These are phyloP conservation scores for Wolfiporia cocos DNA, from an alignment of 1,284 basidiomycete genomes.

Conservation along the genomic window DNA sequence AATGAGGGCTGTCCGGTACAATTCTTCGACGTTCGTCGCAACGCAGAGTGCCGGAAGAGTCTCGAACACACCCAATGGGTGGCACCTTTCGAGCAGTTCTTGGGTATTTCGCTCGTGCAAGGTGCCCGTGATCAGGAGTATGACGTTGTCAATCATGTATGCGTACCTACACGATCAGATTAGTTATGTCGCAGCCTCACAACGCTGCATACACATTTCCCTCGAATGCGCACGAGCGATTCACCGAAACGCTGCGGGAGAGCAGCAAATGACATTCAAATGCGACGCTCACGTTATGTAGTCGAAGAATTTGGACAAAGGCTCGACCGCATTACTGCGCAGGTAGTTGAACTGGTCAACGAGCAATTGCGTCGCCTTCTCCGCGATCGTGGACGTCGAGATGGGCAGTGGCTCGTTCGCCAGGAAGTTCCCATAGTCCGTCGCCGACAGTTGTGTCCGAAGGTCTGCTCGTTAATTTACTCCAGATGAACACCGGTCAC, in stretches of 20 bases:
- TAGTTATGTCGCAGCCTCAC: too few species aligned
- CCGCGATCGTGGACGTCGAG: conserved; percentile 91
- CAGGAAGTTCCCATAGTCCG: conserved; percentile 98
- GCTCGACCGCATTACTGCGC: conserved; percentile 86
- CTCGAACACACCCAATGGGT: conserved; percentile 96
- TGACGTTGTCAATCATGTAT: conserved; percentile 99
- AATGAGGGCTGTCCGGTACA: conserved; percentile 95
- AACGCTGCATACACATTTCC: too few species aligned
- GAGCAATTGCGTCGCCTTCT: conserved; percentile 91
- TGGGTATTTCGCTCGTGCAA: conserved; percentile 97
- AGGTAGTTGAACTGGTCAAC: conserved; percentile 98
- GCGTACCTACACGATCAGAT: too few species aligned
- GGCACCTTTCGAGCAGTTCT: conserved; percentile 94
- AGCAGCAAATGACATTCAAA: conserved; percentile 8
- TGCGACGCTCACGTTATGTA: conserved; percentile 80
- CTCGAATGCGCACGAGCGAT: too few species aligned
- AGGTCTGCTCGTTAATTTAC: conserved; percentile 56
- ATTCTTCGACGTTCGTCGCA: conserved; percentile 98
- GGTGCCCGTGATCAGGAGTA: conserved; percentile 96
- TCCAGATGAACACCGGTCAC: background rate
- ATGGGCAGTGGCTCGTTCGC: conserved; percentile 96
- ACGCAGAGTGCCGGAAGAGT: conserved; percentile 99
- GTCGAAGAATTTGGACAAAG: conserved; percentile 91
- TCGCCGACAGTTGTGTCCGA: conserved; percentile 88
- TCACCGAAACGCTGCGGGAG: too few species aligned